Evolutionary conservation across 495 filamentous ascomycete genomes (phyloP).

Genomic region (Darksidea phi): DNA sequence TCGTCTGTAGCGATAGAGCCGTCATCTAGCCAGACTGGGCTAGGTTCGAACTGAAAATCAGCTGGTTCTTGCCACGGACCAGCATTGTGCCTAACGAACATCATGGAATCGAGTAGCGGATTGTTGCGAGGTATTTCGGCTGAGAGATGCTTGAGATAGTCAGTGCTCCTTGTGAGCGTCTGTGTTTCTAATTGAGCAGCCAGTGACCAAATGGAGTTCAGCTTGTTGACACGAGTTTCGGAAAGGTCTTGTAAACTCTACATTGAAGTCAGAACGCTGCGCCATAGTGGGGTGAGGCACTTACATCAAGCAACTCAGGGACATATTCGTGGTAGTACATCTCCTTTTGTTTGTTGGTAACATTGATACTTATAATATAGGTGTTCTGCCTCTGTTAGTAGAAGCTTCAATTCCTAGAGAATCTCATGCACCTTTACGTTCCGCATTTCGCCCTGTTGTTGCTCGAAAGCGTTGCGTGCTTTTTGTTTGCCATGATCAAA

Average conservation of each 20-base stretch:
- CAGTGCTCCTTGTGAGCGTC: constrained; percentile 67
- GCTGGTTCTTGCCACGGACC: constrained; percentile 74
- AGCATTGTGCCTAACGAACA: constrained; percentile 94
- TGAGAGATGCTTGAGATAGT: constrained; percentile 66
- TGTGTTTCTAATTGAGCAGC: constrained; percentile 74
- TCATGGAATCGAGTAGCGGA: constrained; percentile 87
- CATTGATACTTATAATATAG: constrained; percentile 90
- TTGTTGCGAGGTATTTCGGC: constrained; percentile 85
- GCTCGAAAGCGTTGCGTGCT: constrained; percentile 83
- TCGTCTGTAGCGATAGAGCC: constrained; percentile 79
- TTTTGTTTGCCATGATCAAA: constrained; percentile 83
- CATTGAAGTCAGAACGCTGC: not conserved
- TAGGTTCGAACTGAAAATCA: constrained; percentile 86
- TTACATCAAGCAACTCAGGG: constrained; percentile 87
- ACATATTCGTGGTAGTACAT: constrained; percentile 96
- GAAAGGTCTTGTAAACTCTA: constrained; percentile 84
- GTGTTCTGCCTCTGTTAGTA: constrained; percentile 63
- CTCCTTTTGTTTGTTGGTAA: constrained; percentile 94
- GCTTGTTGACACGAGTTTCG: constrained; percentile 75
- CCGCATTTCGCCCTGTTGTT: constrained; percentile 88
- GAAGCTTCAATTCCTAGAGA: not conserved
- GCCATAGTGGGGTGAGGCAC: constrained; percentile 33
- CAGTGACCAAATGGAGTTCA: constrained; percentile 82
- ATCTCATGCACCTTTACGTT: constrained; percentile 70
- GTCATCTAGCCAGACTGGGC: constrained; percentile 96